A percentile compares a stretch with the other conserved stretches of the same genome.
Evolutionary conservation across 2,329 filamentous ascomycete genomes (phyloP).

Genomic region (Fusarium nisikadoi): DNA sequence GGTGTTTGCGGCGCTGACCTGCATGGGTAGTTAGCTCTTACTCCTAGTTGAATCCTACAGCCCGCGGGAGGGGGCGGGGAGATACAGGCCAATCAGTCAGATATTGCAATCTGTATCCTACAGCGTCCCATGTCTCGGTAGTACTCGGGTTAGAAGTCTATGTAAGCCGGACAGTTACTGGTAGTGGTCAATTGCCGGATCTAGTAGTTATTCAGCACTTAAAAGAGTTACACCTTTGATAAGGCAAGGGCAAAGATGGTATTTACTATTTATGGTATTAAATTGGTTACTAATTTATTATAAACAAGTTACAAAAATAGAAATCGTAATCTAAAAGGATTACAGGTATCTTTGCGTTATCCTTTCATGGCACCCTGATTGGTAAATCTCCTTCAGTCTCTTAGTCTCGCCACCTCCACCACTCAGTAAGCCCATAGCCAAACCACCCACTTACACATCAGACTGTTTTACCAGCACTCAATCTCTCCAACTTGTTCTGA

Average conservation of each 20-base stretch:
- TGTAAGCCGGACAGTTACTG: not conserved
- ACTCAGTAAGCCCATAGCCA: too few relatives aligned
- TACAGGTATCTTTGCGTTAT: accelerated
- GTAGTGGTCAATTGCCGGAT: not conserved
- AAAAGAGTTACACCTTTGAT: accelerated
- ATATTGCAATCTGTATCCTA: not conserved
- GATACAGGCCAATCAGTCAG: not conserved
- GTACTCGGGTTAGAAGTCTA: not conserved
- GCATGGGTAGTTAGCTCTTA: not conserved
- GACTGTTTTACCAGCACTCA: too few relatives aligned
- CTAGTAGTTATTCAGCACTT: accelerated
- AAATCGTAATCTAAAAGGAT: not conserved
- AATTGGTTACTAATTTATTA: not conserved
- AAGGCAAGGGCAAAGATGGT: accelerated
- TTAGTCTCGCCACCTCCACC: not conserved
- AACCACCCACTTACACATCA: not conserved
- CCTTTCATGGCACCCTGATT: not conserved
- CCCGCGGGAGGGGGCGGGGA: not conserved
- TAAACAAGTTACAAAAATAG: too few relatives aligned
- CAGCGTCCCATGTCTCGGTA: not conserved
- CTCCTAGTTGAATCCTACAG: not conserved
- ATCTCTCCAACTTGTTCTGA: too few relatives aligned
- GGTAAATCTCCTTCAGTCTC: too few relatives aligned
- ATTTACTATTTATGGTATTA: too few relatives aligned
- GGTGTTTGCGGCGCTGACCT: not conserved